Evolutionary conservation across 768 basidiomycete genomes (phyloP), one percentile per base, ranked within the genome.

Genomic region (Pulveroboletus sp.): DNA sequence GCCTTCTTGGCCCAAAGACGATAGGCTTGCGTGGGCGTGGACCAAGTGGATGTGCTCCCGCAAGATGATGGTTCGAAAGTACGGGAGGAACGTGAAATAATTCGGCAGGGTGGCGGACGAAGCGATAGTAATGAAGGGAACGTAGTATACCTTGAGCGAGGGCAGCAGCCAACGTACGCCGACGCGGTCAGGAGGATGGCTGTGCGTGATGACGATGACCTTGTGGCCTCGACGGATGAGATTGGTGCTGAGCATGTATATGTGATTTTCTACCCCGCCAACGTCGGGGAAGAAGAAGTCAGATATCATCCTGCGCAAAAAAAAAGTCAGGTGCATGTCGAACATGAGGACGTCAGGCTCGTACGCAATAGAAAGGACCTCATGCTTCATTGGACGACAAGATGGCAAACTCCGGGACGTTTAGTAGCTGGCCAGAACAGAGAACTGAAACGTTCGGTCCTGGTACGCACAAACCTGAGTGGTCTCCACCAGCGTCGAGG

Each of bases 251-350:
- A 99, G 78, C 81, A 89, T 89, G 70, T 91, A 97, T 33, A 97
- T 94, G 67, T 96, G 93, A 52, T 84, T 94, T 71, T 98, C 96
- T 30, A 99, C 95, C 8, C 96, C 96, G 4, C 96, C 96, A 3
- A 94, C 86, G 50, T 81, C 77, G 1, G 96, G 96, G 62, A 90
- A 83, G 71, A 97, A 99, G 74, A 98, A 99, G 71, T 99, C 96
- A 37, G 85, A 89, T 50, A 98, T 82, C 90, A 98, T 93, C 39
- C 93, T 95, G 55, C 2, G 3, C 0, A 17, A n/a, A 27, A 7
- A 21, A 21, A 21, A 21, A 21, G 46, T 58, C 35, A 56, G 31
- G 14, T 2, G 6, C 15, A 37, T 13, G n/a, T 33, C 27, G 6
- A 21, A 26, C 8, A 18, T 8, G 39, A 46, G 39, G 6, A 8